Base-by-base conservation (phyloP, 257 asterid species). In the Solanum clarkiae region DNA sequence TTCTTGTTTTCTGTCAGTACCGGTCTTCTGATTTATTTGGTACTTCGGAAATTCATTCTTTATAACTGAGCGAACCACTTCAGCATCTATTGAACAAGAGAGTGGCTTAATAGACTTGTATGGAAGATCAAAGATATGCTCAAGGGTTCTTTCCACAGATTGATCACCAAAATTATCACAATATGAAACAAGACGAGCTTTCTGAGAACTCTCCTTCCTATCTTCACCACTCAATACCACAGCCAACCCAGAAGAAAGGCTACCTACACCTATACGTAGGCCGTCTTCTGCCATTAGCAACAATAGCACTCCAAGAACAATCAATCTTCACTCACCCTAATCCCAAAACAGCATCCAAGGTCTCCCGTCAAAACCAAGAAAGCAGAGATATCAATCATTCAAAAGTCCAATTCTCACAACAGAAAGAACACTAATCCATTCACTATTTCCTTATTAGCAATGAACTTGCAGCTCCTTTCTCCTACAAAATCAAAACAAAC, bases 141-240 rank as follows among this genome's bases (percentile, higher is more conserved):
- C 99, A 59, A 96, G 93, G 53, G 97, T 94, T 75, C 94, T 90
- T 87, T 96, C 99, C 88, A 94, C 93, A 15, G 99, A 94, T 87
- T 93, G 98, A 88, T 96, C 98, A 11, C 98, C 97, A 81, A 94
- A 94, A 88, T 90, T 92, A 87, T 93, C 95, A 90, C 98, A 93
- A 84, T 90, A 92, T 11, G 99, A 94, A 89, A 96, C 92, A 75
- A 93, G 89, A 75, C 87, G 98, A 26, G 92, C 84, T 84, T 91
- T 93, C 84, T 93, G 95, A 44, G 96, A 90, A 88, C 93, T 89
- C 85, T 93, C 93, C 84, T 86, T 93, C 88, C 87, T 92, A 59
- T 88, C 92, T 86, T 90, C 91, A 20, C 92, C 90, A n/a, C 92
- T 92, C 90, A 96, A 84, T 51, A 96, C 94, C 74, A 93, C 93